Percentiles rank a stretch among this genome's conserved stretches.
Evolutionary conservation across 495 filamentous ascomycete genomes (phyloP).

Genomic region (Hyphodiscus hymeniophilus): DNA sequence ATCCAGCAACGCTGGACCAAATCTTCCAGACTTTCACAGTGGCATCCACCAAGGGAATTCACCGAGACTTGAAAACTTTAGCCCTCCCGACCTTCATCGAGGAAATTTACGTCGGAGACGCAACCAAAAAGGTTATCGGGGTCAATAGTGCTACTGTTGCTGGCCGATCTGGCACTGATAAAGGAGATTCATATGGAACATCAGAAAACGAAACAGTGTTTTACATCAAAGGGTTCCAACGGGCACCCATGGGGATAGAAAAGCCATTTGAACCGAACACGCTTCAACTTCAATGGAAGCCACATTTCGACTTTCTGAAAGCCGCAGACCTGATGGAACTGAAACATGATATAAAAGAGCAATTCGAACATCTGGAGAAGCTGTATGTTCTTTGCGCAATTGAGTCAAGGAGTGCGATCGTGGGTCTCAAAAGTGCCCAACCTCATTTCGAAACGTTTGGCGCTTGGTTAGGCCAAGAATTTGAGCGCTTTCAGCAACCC

Average conservation of each 20-base stretch:
- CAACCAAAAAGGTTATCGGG: slow-evolving; percentile 1
- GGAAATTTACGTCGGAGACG: slow-evolving; percentile 20
- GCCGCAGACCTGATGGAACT: not conserved
- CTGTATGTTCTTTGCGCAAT: not conserved
- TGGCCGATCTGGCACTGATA: not conserved
- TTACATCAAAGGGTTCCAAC: not conserved
- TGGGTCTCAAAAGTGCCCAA: no score
- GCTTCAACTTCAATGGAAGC: slow-evolving; percentile 19
- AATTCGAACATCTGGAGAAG: not conserved
- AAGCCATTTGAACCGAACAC: slow-evolving; percentile 13
- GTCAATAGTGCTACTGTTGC: not conserved
- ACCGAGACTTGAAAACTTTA: slow-evolving; percentile 11
- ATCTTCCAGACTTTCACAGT: slow-evolving; percentile 26
- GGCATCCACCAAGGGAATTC: slow-evolving; percentile 10
- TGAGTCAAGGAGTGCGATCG: not conserved
- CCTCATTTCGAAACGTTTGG: slow-evolving; percentile 3
- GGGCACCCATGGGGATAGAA: not conserved
- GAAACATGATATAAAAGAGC: not conserved
- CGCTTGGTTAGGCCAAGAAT: not conserved
- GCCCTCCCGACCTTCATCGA: slow-evolving; percentile 27
- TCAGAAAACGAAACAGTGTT: slow-evolving; percentile 1
- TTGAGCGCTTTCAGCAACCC: no score
- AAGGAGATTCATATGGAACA: slow-evolving; percentile 17
- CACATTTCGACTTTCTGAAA: slow-evolving; percentile 4
- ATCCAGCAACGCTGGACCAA: slow-evolving; percentile 38